Percentiles rank a stretch among this genome's conserved stretches.
Evolutionary conservation across 345 rosid species (phyloP).

Genomic region (Alliaria petiolata): DNA sequence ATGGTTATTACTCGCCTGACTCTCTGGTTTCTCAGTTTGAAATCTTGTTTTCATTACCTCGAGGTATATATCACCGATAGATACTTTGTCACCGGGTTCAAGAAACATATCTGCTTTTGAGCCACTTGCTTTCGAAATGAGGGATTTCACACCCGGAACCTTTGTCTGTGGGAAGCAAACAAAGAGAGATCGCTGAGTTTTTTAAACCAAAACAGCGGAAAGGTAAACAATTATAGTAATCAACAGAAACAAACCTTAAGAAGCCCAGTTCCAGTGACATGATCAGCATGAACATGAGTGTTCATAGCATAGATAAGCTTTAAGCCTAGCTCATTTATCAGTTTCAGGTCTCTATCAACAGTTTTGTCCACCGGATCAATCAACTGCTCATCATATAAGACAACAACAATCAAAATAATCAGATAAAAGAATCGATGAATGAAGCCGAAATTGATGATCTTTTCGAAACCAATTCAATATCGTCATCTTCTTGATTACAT

Average conservation of each 20-base stretch:
- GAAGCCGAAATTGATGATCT: neutral
- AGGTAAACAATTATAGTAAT: neutral
- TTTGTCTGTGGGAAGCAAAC: slow-evolving; percentile 39
- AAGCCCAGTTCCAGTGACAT: slow-evolving; percentile 86
- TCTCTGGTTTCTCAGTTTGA: neutral
- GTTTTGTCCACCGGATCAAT: slow-evolving; percentile 94
- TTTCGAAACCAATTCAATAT: neutral
- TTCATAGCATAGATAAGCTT: slow-evolving; percentile 79
- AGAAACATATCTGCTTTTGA: slow-evolving; percentile 75
- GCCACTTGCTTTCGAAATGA: slow-evolving; percentile 76
- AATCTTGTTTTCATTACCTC: slow-evolving; percentile 42
- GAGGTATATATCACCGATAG: slow-evolving; percentile 61
- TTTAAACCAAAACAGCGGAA: neutral
- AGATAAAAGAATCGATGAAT: neutral
- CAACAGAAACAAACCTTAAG: slow-evolving; percentile 52
- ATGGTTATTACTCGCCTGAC: neutral
- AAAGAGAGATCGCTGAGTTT: slow-evolving; percentile 3
- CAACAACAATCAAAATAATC: neutral
- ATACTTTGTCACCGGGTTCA: slow-evolving; percentile 65
- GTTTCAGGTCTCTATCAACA: slow-evolving; percentile 75
- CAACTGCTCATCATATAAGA: slow-evolving; percentile 41
- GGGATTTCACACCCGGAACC: slow-evolving; percentile 58
- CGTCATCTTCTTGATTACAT: neutral
- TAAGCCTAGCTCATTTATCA: slow-evolving; percentile 67
- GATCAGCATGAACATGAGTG: slow-evolving; percentile 99